These are phyloP conservation scores for Chloromonas sp. DNA, from an alignment of 163 green algal species.

Conservation along the genomic window DNA sequence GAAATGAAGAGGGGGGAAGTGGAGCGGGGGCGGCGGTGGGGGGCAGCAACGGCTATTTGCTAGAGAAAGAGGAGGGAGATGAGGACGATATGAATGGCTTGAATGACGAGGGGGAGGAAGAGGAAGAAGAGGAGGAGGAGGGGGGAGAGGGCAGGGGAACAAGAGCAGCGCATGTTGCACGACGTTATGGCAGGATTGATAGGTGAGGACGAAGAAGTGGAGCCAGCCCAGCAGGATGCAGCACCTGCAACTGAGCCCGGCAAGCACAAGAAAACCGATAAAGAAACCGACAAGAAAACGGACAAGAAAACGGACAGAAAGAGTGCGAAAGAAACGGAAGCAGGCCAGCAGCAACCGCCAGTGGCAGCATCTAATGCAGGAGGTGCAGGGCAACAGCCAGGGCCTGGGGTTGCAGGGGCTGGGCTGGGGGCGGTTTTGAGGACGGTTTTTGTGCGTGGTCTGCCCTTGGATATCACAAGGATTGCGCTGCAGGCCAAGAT, in stretches of 20 bases:
- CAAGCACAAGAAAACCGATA: not conserved
- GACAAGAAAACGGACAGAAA: not conserved
- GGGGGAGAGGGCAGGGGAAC: constrained; percentile 11
- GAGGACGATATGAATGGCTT: constrained; percentile 1
- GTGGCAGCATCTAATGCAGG: constrained; percentile 8
- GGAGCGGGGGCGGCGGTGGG: not conserved
- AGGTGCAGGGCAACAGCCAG: not conserved
- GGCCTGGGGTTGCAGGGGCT: not conserved
- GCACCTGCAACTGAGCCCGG: not conserved
- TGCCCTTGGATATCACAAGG: constrained; percentile 64
- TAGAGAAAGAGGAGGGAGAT: not conserved
- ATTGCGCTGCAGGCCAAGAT: constrained; percentile 54
- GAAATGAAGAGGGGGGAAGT: constrained; percentile 15
- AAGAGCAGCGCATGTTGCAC: constrained; percentile 24
- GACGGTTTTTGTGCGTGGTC: constrained; percentile 86
- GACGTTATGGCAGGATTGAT: constrained; percentile 21
- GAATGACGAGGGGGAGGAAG: constrained; percentile 2
- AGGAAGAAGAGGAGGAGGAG: constrained; percentile 18
- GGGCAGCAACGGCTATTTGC: constrained; percentile 1
- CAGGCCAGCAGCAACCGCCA: not conserved
- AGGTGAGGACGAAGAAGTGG: constrained; percentile 10
- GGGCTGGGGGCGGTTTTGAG: constrained; percentile 2
- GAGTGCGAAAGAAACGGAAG: constrained; percentile 5
- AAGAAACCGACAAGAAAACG: constrained; percentile 5
- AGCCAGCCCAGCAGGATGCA: constrained; percentile 3